Conservation (phyloP, 768 basidiomycete species). For the Saitozyma podzolica region DNA sequence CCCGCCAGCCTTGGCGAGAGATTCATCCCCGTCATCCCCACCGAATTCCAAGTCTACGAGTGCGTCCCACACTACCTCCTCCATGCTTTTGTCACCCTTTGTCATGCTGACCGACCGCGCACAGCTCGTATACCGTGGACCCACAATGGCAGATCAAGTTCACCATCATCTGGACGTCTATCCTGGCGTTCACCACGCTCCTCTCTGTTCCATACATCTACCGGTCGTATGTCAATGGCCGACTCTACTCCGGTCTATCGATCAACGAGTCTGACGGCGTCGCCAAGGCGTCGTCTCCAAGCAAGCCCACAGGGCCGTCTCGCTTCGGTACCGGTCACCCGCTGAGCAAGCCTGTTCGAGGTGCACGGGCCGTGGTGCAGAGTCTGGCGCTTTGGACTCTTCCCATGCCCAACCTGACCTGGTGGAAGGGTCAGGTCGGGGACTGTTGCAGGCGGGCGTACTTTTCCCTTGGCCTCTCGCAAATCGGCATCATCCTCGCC, state of each 20-base stretch:
- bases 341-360: no score
- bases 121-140: conserved; percentile 39
- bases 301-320: no score
- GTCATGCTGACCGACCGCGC: neutral
- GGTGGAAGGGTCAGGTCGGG: no score
- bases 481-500: no score
- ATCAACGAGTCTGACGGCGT: conserved; percentile 17
- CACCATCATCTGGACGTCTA: conserved; percentile 43
- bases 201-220: conserved; percentile 31
- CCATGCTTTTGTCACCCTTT: neutral
- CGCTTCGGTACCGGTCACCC: no score
- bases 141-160: conserved; percentile 42
- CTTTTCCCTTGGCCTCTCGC: no score
- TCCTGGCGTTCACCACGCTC: conserved; percentile 31
- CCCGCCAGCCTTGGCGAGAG: no score
- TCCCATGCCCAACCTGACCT: no score
- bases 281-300: no score
- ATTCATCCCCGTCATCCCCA: conserved; percentile 7
- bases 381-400: no score
- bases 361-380: no score
- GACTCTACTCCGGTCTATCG: conserved; percentile 18
- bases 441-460: no score
- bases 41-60: conserved; percentile 26
- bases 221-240: conserved; percentile 11
- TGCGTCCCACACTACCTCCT: conserved; percentile 4